phyloP scores from a whole-genome alignment of 768 basidiomycete genomes.

The Hygrocybe coccinea region DNA sequence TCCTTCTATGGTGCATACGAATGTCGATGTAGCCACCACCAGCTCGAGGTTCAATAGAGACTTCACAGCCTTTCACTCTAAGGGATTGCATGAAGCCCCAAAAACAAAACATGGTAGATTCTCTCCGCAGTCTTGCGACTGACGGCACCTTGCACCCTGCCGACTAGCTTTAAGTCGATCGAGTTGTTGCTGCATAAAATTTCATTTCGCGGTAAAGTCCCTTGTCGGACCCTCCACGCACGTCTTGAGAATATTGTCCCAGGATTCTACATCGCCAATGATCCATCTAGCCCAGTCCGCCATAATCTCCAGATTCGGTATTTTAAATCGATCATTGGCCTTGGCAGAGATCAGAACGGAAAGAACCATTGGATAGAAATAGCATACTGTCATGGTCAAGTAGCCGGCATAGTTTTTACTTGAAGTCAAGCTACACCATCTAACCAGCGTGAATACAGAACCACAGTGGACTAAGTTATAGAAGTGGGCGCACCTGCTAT shows the following conservation, averaged over 20 bases:
- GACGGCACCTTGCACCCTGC: constrained; percentile 10
- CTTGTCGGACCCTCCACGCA: constrained; percentile 11
- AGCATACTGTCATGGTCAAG: constrained; percentile 14
- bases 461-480: constrained; percentile 11
- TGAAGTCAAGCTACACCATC: background rate
- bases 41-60: constrained; percentile 11
- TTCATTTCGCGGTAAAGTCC: constrained; percentile 7
- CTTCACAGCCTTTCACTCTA: constrained; percentile 9
- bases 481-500: constrained; percentile 8
- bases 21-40: constrained; percentile 10
- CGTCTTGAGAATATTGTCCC: constrained; percentile 9
- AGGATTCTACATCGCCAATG: constrained; percentile 6
- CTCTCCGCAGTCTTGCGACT: constrained; percentile 11
- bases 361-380: constrained; percentile 11
- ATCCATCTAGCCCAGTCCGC: constrained; percentile 12
- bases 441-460: constrained; percentile 11
- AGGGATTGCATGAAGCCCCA: constrained; percentile 8
- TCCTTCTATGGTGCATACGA: constrained; percentile 9
- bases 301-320: constrained; percentile 13
- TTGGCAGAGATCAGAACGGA: constrained; percentile 10
- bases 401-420: constrained; percentile 14
- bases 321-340: constrained; percentile 10
- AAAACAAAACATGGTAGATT: constrained; percentile 10
- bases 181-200: constrained; percentile 12
- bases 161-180: constrained; percentile 10